A percentile compares a stretch with the other conserved stretches of the same genome.
phyloP scores from a whole-genome alignment of 2,329 filamentous ascomycete species.

The Hypoxylon sp. region DNA sequence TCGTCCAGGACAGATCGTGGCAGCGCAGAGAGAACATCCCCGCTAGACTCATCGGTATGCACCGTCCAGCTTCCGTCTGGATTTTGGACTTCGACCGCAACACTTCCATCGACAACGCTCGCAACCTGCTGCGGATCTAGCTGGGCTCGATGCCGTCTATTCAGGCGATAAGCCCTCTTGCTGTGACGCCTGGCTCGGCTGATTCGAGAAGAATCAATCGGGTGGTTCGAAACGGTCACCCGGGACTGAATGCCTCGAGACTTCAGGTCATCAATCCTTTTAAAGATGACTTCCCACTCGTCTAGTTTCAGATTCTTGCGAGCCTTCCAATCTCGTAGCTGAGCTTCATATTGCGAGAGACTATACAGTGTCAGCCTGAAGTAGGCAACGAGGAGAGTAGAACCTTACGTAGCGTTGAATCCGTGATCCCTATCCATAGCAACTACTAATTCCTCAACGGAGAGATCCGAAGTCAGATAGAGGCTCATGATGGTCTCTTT shows the following conservation, averaged over 20 bases:
- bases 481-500: constrained; percentile 21
- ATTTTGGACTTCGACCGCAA: constrained; percentile 12
- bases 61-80: constrained; percentile 13
- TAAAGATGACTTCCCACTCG: constrained; percentile 24
- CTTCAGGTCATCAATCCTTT: constrained; percentile 12
- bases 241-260: constrained; percentile 4
- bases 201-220: constrained; percentile 8
- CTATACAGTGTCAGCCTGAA: constrained; percentile 6
- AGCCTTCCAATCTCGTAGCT: constrained; percentile 22
- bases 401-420: constrained; percentile 24
- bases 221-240: constrained; percentile 22
- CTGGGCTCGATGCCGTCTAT: constrained; percentile 11
- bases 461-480: constrained; percentile 14
- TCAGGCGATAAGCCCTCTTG: background rate
- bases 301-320: constrained; percentile 26
- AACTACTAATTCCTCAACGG: constrained; percentile 4
- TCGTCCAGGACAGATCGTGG: background rate
- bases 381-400: background rate
- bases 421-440: constrained; percentile 15
- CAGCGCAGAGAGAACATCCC: background rate
- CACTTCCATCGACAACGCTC: background rate
- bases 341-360: constrained; percentile 24
- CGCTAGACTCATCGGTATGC: background rate
- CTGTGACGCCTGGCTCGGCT: constrained; percentile 17
- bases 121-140: background rate